Conservation (phyloP, 345 rosid genomes). For the Lagerstroemia speciosa region DNA sequence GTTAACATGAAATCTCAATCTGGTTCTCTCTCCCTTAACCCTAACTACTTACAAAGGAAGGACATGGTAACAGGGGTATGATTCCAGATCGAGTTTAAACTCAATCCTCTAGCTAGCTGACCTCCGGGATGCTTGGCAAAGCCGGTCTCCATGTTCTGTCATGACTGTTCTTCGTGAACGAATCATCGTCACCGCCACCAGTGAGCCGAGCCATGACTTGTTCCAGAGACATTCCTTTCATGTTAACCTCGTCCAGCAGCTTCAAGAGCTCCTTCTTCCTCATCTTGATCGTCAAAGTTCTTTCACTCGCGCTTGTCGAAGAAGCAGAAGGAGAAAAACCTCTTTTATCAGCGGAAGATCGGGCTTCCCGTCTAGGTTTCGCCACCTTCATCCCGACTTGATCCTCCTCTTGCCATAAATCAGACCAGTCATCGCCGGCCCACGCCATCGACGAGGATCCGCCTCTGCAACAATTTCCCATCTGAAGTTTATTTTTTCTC, state of each 20-base stretch:
- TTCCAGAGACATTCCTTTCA: neutral
- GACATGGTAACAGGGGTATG: too few species aligned
- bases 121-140: slow-evolving; percentile 11
- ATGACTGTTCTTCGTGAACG: neutral
- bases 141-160: slow-evolving; percentile 7
- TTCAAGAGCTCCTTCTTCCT: slow-evolving; percentile 8
- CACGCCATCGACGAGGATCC: slow-evolving; percentile 14
- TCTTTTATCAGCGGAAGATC: neutral
- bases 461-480: slow-evolving; percentile 38
- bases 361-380: neutral
- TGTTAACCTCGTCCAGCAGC: slow-evolving; percentile 2
- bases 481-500: neutral
- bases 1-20: too few species aligned
- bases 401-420: neutral
- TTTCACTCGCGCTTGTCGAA: neutral
- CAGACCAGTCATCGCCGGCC: slow-evolving; percentile 35
- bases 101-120: neutral
- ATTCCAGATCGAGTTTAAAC: neutral
- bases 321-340: slow-evolving; percentile 13
- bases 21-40: neutral
- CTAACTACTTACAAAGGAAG: neutral
- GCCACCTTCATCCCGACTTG: neutral
- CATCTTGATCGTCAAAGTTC: slow-evolving; percentile 9
- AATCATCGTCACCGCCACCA: neutral
- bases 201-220: slow-evolving; percentile 1